Evolutionary conservation across 352 stramenopile genomes (phyloP).

Genomic region (Pythium phragmiticola): DNA sequence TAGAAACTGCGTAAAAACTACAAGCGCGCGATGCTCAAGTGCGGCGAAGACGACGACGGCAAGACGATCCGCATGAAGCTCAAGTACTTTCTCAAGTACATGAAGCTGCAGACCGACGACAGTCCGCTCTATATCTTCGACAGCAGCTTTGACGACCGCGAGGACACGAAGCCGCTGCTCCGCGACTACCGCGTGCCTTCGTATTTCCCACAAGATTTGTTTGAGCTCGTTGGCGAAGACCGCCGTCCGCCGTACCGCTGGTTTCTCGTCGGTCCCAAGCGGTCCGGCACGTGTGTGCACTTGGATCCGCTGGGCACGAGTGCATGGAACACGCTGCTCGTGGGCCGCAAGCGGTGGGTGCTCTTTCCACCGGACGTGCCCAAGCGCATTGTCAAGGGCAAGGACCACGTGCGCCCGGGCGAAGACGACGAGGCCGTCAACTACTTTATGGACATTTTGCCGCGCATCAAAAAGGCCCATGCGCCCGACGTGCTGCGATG

Average conservation of each 20-base stretch:
- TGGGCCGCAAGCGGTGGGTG: conserved; percentile 96
- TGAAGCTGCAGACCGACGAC: conserved; percentile 80
- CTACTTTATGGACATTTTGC: conserved; percentile 92
- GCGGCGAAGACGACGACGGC: conserved; percentile 77
- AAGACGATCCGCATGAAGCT: conserved; percentile 80
- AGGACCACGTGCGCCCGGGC: conserved; percentile 82
- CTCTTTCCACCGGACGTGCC: conserved; percentile 92
- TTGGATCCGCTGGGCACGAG: conserved; percentile 95
- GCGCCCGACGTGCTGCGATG: conserved; percentile 57
- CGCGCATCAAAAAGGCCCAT: conserved; percentile 80
- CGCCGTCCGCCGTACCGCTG: conserved; percentile 94
- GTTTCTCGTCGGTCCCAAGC: conserved; percentile 93
- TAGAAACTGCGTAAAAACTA: conserved; percentile 68
- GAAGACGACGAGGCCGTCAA: conserved; percentile 92
- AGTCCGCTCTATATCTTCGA: conserved; percentile 98
- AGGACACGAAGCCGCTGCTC: conserved; percentile 72
- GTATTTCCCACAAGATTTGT: conserved; percentile 85
- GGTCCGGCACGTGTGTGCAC: conserved; percentile 93
- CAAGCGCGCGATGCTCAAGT: conserved; percentile 77
- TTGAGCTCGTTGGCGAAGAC: conserved; percentile 80
- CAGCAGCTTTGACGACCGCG: conserved; percentile 89
- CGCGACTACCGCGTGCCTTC: conserved; percentile 74
- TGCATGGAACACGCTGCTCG: conserved; percentile 96
- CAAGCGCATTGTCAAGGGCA: conserved; percentile 74
- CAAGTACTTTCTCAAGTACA: conserved; percentile 79